Evolutionary conservation across 176 grass and related monocot genomes (phyloP), one percentile per base, ranked within the genome.

Genomic region (Carex kokanica): DNA sequence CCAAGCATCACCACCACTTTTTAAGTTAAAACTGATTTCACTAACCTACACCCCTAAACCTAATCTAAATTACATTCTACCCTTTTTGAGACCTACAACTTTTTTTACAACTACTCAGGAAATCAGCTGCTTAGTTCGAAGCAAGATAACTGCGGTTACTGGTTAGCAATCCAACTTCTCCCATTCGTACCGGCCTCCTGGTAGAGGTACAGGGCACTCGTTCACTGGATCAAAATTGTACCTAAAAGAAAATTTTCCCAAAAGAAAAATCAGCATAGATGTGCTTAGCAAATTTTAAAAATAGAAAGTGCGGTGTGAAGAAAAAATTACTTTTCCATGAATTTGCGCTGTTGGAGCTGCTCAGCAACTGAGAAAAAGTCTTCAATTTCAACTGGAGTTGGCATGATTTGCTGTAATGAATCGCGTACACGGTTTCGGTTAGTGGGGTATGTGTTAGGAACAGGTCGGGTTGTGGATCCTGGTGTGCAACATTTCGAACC

Each of bases 41-140:
- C 79, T 82, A 82, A 82, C 80, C 60, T 82, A 82, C 60, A 63
- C 60, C 61, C 51, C 80, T 82, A 82, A 82, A 82, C 47, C 61
- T 67, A 71, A 77, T n/a, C 80, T 82, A 67, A 82, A 63, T 64
- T 82, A 82, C 38, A 82, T 82, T 64, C 80, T 82, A 82, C 80
- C 80, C 80, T 65, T 82, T 82, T 27, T 59, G 32, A 81, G 56
- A 82, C 80, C 80, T 82, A 82, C 80, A 67, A 25, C 60, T 52
- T 66, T 82, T 82, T 82, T 82, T 82, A 82, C 80, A 82, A 49
- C 36, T 63, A 49, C 57, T 9, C 0, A 14, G 10, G 59, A 81
- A 81, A 59, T 63, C 57, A 61, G 52, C 13, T 81, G 57, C 59
- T 81, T 63, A 81, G 53, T 63, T 81, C 17, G 62, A 5, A 45